A percentile compares a stretch with the other conserved stretches of the same genome.
Conservation (phyloP, 441 rosid species). For the Adansonia grandidieri region DNA sequence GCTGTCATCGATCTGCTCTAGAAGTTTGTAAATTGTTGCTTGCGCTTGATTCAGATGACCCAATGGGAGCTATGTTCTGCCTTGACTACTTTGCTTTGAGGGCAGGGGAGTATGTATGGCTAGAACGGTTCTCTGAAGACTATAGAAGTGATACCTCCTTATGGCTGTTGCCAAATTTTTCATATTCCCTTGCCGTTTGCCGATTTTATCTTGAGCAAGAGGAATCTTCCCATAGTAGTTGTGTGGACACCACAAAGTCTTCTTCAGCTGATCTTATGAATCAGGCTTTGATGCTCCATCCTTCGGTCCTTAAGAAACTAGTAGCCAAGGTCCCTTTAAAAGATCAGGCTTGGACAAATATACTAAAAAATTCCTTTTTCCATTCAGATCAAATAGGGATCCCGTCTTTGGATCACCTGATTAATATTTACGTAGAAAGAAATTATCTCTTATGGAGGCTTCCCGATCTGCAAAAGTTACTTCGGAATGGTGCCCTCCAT, state of each 20-base stretch:
- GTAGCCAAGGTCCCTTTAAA: slow-evolving; percentile 83
- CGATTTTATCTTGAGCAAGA: slow-evolving; percentile 68
- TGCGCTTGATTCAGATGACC: slow-evolving; percentile 77
- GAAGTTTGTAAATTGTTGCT: slow-evolving; percentile 90
- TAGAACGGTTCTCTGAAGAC: slow-evolving; percentile 77
- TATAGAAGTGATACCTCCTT: slow-evolving; percentile 72
- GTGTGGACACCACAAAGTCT: slow-evolving; percentile 46
- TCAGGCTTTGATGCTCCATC: slow-evolving; percentile 92
- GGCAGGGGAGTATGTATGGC: slow-evolving; percentile 83
- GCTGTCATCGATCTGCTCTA: slow-evolving; percentile 87
- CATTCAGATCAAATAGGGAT: slow-evolving; percentile 64
- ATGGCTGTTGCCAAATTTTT: slow-evolving; percentile 88
- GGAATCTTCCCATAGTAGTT: slow-evolving; percentile 43
- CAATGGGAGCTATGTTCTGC: slow-evolving; percentile 85
- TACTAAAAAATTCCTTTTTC: slow-evolving; percentile 65
- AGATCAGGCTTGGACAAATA: slow-evolving; percentile 75
- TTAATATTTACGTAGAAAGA: slow-evolving; percentile 77
- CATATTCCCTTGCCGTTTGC: slow-evolving; percentile 82
- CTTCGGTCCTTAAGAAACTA: slow-evolving; percentile 70
- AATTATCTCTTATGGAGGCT: slow-evolving; percentile 87
- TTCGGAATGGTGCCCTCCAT: slow-evolving; percentile 54
- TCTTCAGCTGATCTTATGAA: slow-evolving; percentile 74
- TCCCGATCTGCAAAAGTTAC: slow-evolving; percentile 81
- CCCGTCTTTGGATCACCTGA: slow-evolving; percentile 79
- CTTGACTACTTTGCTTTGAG: slow-evolving; percentile 88